Conservation (phyloP, 495 filamentous ascomycete genomes). For the Aspergillus saccharolyticus region DNA sequence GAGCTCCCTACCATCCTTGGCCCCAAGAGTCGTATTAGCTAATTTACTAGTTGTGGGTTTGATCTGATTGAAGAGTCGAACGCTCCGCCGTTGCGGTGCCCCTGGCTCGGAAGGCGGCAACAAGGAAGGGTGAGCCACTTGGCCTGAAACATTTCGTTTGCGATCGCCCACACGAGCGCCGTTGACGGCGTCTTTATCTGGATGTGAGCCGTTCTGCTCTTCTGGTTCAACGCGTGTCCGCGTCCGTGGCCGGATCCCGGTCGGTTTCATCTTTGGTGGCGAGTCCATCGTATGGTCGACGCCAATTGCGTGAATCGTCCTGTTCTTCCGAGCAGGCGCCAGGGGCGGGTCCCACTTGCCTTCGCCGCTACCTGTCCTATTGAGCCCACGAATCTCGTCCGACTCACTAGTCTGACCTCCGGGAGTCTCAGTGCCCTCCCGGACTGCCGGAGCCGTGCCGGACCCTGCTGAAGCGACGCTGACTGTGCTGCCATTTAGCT, state of each 20-base stretch:
- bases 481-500: constrained; percentile 47
- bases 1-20: constrained; percentile 63
- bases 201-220: constrained; percentile 33
- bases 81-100: constrained; percentile 71
- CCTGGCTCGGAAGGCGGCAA: constrained; percentile 54
- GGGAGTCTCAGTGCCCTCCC: constrained; percentile 41
- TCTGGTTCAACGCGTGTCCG: constrained; percentile 46
- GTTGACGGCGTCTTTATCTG: constrained; percentile 35
- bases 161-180: constrained; percentile 47
- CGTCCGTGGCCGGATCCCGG: constrained; percentile 46
- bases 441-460: constrained; percentile 24
- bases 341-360: constrained; percentile 56
- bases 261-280: constrained; percentile 59
- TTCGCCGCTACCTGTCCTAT: constrained; percentile 23
- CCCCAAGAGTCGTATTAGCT: constrained; percentile 44
- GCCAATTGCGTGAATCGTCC: constrained; percentile 53
- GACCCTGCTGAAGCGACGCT: constrained; percentile 30
- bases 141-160: constrained; percentile 83
- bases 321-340: constrained; percentile 59
- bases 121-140: constrained; percentile 57
- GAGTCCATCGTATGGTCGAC: constrained; percentile 49
- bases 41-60: constrained; percentile 57
- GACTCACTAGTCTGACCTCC: constrained; percentile 39
- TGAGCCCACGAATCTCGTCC: constrained; percentile 39
- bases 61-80: constrained; percentile 68